phyloP scores from a whole-genome alignment of 202 grass and related monocot genomes.

The Carex sylvatica region DNA sequence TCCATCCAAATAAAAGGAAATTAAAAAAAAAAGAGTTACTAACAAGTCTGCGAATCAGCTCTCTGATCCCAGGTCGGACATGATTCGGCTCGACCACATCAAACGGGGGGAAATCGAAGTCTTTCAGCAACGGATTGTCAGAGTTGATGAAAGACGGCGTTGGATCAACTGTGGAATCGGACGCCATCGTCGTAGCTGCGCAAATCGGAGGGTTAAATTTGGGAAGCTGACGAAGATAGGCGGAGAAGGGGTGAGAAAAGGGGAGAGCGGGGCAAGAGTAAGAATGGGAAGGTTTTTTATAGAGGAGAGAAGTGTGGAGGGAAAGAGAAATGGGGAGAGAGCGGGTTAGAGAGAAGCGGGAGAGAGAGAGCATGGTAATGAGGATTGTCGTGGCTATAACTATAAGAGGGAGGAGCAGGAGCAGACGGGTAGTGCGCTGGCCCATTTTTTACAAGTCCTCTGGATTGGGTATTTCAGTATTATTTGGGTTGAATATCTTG shows the following conservation, averaged over 20 bases:
- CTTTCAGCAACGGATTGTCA: slow-evolving; percentile 53
- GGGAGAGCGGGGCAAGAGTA: slow-evolving; percentile 36
- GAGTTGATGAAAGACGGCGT: background rate
- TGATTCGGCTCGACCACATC: slow-evolving; percentile 52
- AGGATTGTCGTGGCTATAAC: background rate
- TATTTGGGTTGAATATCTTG: slow-evolving; percentile 9
- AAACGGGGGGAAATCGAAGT: slow-evolving; percentile 70
- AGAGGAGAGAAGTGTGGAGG: background rate
- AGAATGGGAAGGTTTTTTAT: background rate
- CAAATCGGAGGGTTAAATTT: slow-evolving; percentile 1
- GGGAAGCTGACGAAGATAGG: slow-evolving; percentile 33
- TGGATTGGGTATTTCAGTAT: background rate
- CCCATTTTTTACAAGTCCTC: background rate
- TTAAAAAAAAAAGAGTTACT: background rate
- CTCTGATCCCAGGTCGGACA: slow-evolving; percentile 67
- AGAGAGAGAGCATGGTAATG: slow-evolving; percentile 20
- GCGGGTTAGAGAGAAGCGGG: slow-evolving; percentile 16
- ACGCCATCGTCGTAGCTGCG: background rate
- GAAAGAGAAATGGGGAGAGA: background rate
- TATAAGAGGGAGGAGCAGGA: slow-evolving; percentile 12
- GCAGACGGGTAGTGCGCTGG: background rate
- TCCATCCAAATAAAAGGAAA: background rate
- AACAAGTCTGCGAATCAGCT: slow-evolving; percentile 68
- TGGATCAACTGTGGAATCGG: background rate
- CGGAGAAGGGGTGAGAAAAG: slow-evolving; percentile 37